phyloP scores from a whole-genome alignment of 2,329 filamentous ascomycete genomes.

The Beauveria sp. region DNA sequence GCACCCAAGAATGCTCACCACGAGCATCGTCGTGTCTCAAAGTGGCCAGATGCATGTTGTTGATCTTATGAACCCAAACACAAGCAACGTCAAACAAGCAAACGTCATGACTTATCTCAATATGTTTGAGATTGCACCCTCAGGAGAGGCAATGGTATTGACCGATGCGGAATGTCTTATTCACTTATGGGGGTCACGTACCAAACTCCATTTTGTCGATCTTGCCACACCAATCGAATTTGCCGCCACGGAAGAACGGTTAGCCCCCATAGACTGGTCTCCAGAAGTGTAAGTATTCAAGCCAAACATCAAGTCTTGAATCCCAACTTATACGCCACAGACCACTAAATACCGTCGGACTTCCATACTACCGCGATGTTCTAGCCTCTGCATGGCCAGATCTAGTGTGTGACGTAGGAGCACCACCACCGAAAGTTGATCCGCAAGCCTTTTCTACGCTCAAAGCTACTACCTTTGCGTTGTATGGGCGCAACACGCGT shows the following conservation, averaged over 20 bases:
- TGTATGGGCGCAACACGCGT: constrained; percentile 69
- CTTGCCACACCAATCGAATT: constrained; percentile 72
- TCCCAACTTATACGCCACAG: constrained; percentile 28
- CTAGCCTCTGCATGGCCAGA: constrained; percentile 89
- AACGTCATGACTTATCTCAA: constrained; percentile 68
- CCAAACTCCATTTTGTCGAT: constrained; percentile 82
- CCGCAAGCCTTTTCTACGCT: constrained; percentile 60
- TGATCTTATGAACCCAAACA: constrained; percentile 88
- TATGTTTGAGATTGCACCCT: constrained; percentile 79
- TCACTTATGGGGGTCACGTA: constrained; percentile 81
- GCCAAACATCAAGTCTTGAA: neutral
- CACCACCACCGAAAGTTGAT: constrained; percentile 70
- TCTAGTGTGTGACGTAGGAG: constrained; percentile 76
- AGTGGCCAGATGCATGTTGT: constrained; percentile 92
- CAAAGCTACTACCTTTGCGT: constrained; percentile 65
- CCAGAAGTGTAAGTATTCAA: constrained; percentile 53
- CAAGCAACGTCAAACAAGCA: constrained; percentile 76
- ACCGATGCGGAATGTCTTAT: constrained; percentile 72
- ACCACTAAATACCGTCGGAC: constrained; percentile 76
- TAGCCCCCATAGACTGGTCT: constrained; percentile 59
- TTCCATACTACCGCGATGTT: constrained; percentile 87
- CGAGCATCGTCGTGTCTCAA: constrained; percentile 87
- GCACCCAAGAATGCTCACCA: constrained; percentile 93
- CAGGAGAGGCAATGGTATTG: constrained; percentile 76
- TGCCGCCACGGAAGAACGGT: constrained; percentile 55